Evolutionary conservation across 140 eudicot genomes (phyloP), one percentile per base, ranked within the genome.

Genomic region (Bidens hawaiensis): DNA sequence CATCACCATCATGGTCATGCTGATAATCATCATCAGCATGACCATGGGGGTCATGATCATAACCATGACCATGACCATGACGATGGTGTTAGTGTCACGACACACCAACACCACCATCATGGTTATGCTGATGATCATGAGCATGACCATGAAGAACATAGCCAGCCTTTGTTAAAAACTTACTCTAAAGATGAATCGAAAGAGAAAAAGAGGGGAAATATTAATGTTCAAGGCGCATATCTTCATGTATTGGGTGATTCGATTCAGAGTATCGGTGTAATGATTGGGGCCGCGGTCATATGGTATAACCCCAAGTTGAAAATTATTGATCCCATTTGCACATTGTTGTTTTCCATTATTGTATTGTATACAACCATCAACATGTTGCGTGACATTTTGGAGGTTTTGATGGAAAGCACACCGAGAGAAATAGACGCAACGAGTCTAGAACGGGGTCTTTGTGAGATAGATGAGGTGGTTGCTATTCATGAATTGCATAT

Each of bases 401-500:
- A 87, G 47, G 96, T 90, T 31, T 71, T 90, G 28, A 90, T 90
- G 98, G 98, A 90, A 75, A 90, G 94, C 77, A 90, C 98, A 1
- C 98, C 94, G 0, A 60, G 98, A 60, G 98, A 90, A 64, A 90
- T 90, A 2, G 98, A 90, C 72, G 91, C 98, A 6, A 84, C 91
- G 7, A 78, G 81, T 71, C 82, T 90, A 2, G 87, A 90, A 59
- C 69, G 76, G 43, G 98, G 98, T 8, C 70, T 90, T 2, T 76
- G 94, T 19, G 90, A 87, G 77, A 84, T 90, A 64, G 86, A 84
- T 1, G 98, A 90, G 30, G 96, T 90, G 16, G 84, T 90, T 22
- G 98, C 98, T 1, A 74, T 90, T 33, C 98, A 90, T 51, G 98
- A 90, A 27, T 56, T 90, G 59, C 98, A 90, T 73, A 87, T 87